Percentiles rank a stretch among this genome's conserved stretches.
Evolutionary conservation across 169 alveolate genomes (phyloP).

Genomic region (Neospora caninum): DNA sequence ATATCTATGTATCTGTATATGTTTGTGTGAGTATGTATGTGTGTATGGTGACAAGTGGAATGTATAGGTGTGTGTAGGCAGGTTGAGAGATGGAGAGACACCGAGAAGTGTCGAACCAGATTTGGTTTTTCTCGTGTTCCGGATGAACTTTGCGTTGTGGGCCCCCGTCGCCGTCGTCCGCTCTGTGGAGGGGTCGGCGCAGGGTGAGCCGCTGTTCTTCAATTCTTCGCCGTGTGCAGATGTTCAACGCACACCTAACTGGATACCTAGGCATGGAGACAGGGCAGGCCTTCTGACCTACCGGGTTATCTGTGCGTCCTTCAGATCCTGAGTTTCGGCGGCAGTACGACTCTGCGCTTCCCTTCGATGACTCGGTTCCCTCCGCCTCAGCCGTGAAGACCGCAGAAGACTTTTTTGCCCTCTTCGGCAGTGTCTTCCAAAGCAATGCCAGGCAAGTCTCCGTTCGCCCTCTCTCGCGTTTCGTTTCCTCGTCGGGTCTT

Average conservation of each 20-base stretch:
- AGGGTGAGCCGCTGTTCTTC: no score
- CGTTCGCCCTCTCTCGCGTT: not conserved
- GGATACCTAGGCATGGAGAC: no score
- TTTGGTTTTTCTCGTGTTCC: no score
- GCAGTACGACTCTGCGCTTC: constrained; percentile 87
- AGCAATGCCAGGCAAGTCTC: constrained; percentile 79
- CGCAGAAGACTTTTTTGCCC: constrained; percentile 59
- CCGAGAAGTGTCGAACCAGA: no score
- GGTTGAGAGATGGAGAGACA: no score
- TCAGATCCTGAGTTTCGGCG: constrained; percentile 83
- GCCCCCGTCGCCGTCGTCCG: no score
- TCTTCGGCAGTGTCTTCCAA: constrained; percentile 82
- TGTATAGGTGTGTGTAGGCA: not conserved
- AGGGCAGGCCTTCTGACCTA: no score
- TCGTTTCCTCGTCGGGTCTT: not conserved
- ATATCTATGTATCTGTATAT: not conserved
- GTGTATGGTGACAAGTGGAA: not conserved
- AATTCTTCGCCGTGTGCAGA: no score
- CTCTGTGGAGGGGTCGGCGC: no score
- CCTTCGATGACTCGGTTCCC: constrained; percentile 90
- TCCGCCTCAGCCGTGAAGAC: constrained; percentile 56
- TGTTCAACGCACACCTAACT: no score
- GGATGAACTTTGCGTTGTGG: no score
- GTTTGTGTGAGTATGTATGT: not conserved
- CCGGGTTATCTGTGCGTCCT: not conserved